phyloP scores from a whole-genome alignment of 306 rosid genomes.

The Castanopsis chinensis region DNA sequence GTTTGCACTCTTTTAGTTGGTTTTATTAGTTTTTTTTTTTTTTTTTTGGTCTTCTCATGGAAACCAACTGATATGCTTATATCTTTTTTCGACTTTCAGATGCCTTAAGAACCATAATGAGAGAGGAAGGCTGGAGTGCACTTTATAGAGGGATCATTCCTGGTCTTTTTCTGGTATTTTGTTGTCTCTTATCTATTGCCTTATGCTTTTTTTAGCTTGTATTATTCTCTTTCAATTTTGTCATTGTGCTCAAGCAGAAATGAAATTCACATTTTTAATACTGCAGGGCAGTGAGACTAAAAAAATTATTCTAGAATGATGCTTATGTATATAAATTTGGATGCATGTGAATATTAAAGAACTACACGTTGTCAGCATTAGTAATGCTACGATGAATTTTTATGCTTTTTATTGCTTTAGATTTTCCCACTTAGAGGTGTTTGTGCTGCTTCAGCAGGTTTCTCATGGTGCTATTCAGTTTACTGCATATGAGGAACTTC shows the following conservation, averaged over 20 bases:
- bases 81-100: constrained; percentile 52
- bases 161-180: constrained; percentile 79
- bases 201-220: neutral
- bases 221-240: neutral
- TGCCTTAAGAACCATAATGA: constrained; percentile 88
- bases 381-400: neutral
- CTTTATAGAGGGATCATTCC: constrained; percentile 87
- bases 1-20: neutral
- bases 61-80: constrained; percentile 5
- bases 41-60: constrained; percentile 21
- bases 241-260: neutral
- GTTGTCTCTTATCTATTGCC: constrained; percentile 27
- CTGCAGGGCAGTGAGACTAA: neutral
- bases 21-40: neutral
- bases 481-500: constrained; percentile 86
- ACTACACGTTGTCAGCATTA: neutral
- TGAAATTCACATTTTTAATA: neutral
- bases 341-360: neutral
- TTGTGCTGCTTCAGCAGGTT: constrained; percentile 69
- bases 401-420: constrained; percentile 6
- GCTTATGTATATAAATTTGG: neutral
- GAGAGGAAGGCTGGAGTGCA: constrained; percentile 82
- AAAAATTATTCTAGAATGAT: neutral
- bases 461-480: constrained; percentile 97
- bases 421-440: constrained; percentile 9